Conservation (phyloP, 345 rosid species). For the Boechera retrofracta region DNA sequence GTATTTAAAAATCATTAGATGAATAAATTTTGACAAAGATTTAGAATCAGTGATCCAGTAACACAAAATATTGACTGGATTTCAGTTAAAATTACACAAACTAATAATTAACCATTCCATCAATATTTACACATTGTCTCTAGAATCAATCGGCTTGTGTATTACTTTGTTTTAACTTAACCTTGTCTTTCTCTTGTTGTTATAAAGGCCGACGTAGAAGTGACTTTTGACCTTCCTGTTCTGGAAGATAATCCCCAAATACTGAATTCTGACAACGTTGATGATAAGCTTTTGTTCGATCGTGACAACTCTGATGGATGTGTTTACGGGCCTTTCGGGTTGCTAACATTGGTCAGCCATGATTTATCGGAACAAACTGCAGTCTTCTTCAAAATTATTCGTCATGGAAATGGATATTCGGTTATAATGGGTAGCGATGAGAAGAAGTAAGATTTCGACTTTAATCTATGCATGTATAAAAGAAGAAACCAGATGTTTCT, state of each 20-base stretch:
- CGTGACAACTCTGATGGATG: slow-evolving; percentile 45
- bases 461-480: too few species aligned
- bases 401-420: slow-evolving; percentile 40
- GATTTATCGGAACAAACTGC: slow-evolving; percentile 67
- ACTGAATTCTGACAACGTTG: slow-evolving; percentile 38
- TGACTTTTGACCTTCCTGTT: slow-evolving; percentile 51
- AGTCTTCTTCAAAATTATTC: slow-evolving; percentile 62
- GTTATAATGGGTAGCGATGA: slow-evolving; percentile 58
- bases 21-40: too few species aligned
- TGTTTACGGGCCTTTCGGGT: slow-evolving; percentile 66
- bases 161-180: neutral
- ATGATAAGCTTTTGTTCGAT: slow-evolving; percentile 55
- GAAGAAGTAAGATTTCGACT: slow-evolving; percentile 24
- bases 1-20: too few species aligned
- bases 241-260: slow-evolving; percentile 39
- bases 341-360: slow-evolving; percentile 60
- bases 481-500: neutral
- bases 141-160: neutral
- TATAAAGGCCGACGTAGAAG: slow-evolving; percentile 60
- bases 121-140: neutral
- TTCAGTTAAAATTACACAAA: too few species aligned
- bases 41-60: too few species aligned
- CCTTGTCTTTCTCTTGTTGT: neutral
- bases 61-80: too few species aligned
- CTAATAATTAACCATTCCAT: too few species aligned